Evolutionary conservation across 1,139 yeast species (phyloP), one percentile per base, ranked within the genome.

Genomic region (Kodamaea ohmeri): DNA sequence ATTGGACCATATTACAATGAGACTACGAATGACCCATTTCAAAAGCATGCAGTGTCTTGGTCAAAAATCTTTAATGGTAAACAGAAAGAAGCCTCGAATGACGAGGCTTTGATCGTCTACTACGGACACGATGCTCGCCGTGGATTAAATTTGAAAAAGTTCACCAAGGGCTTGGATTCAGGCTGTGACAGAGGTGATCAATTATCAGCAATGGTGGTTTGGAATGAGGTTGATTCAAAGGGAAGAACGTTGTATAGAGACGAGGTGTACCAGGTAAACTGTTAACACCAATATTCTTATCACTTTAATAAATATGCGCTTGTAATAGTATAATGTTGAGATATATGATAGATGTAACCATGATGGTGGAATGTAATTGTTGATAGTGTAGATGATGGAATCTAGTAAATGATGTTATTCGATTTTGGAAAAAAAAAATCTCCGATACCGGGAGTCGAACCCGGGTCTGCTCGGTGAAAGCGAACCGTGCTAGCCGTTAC

Each of bases 121-220:
- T 90, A 90, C 55, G 97, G 97, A 1, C 97, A 90, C 55, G 95
- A 86, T 57, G 95, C 97, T 3, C 71, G 79, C 40, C 66, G 81
- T 41, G 96, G 97, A 0, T 71, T 90, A 34, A 79, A 76, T 41
- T 48, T 83, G 36, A 73, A 76, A 46, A 72, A 75, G 44, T 87
- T 68, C 58, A 71, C 95, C 4, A 79, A 75, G 50, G 97, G 97
- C 0, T 63, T 90, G 29, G 97, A 90, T 55, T 68, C 87, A 8
- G 86, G 86, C 2, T 90, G 97, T 62, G 85, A 80, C 46, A 73
- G 76, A 44, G 97, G 96, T 2, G 83, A 79, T 8, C 58, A 71
- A 40, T 68, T 90, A 42, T 73, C 83, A 28, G 95, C 94, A 0
- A 63, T 81, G 58, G 73, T 84, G 7, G 55, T 81, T 12, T 73